These are phyloP conservation scores for Trichoderma reesei DNA, from an alignment of 495 filamentous ascomycete species.

Conservation along the genomic window DNA sequence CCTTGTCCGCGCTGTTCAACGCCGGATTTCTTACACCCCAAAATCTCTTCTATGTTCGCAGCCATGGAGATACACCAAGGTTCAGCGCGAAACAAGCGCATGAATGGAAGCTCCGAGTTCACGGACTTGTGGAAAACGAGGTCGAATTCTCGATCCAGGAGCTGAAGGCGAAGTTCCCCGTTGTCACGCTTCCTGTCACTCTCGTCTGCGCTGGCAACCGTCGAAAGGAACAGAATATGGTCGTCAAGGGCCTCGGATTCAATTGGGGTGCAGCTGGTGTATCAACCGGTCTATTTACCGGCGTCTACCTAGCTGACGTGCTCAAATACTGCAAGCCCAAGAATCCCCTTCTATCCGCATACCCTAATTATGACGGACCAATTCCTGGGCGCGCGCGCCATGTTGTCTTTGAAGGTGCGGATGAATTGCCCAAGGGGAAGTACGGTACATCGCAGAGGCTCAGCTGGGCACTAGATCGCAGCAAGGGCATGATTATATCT, in stretches of 20 bases:
- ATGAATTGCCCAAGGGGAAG: constrained; percentile 79
- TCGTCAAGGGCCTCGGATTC: constrained; percentile 89
- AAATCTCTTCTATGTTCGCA: constrained; percentile 94
- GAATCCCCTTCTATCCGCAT: constrained; percentile 27
- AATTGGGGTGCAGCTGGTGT: constrained; percentile 90
- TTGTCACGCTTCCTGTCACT: constrained; percentile 80
- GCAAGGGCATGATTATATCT: constrained; percentile 80
- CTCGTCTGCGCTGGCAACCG: constrained; percentile 91
- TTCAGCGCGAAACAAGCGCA: constrained; percentile 64
- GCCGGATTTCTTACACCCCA: constrained; percentile 84
- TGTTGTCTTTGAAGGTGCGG: constrained; percentile 89
- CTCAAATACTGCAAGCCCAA: constrained; percentile 57
- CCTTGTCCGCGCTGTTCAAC: constrained; percentile 68
- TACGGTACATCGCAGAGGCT: constrained; percentile 88
- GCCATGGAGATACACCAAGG: constrained; percentile 79
- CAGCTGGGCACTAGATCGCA: constrained; percentile 79
- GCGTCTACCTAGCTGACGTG: constrained; percentile 66
- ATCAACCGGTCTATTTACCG: constrained; percentile 86
- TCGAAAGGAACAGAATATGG: constrained; percentile 88
- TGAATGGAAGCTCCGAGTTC: constrained; percentile 77
- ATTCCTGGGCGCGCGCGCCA: constrained; percentile 48
- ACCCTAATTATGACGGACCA: neutral
- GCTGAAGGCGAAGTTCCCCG: constrained; percentile 65
- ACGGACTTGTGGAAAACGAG: constrained; percentile 76
- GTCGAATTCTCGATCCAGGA: constrained; percentile 65